Conservation (phyloP, 768 basidiomycete genomes). For the Leccinum sublutescens region DNA sequence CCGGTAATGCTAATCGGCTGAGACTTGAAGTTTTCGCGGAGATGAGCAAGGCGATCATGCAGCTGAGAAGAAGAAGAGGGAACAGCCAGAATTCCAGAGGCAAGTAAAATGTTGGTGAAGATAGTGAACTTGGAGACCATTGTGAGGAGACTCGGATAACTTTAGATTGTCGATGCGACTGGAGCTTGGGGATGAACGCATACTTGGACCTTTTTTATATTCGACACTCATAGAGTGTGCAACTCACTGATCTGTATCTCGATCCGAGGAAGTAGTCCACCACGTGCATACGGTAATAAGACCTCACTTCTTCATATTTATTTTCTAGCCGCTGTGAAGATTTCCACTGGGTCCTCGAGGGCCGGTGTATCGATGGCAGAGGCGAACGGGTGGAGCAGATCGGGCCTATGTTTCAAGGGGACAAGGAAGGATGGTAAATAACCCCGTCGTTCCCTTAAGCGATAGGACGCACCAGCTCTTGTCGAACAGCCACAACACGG, state of each 20-base stretch:
- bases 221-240: too few species aligned
- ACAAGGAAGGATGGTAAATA: background rate
- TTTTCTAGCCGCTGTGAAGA: conserved; percentile 14
- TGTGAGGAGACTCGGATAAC: background rate
- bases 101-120: background rate
- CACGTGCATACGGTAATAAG: too few species aligned
- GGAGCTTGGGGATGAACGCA: background rate
- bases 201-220: background rate
- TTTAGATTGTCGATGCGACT: too few species aligned
- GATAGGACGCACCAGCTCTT: conserved; percentile 39
- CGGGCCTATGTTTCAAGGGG: conserved; percentile 44
- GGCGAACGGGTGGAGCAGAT: conserved; percentile 65
- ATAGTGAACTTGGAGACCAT: background rate
- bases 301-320: too few species aligned
- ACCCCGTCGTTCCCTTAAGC: background rate
- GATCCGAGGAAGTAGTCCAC: too few species aligned
- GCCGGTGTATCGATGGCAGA: conserved; percentile 62
- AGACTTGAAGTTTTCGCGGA: too few species aligned
- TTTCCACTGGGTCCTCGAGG: conserved; percentile 47
- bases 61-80: too few species aligned
- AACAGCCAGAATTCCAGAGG: too few species aligned
- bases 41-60: too few species aligned
- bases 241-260: background rate
- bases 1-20: too few species aligned
- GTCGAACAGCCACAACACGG: too few species aligned